Base-by-base conservation (phyloP, 768 basidiomycete species). In the Thelephora ganbajun region DNA sequence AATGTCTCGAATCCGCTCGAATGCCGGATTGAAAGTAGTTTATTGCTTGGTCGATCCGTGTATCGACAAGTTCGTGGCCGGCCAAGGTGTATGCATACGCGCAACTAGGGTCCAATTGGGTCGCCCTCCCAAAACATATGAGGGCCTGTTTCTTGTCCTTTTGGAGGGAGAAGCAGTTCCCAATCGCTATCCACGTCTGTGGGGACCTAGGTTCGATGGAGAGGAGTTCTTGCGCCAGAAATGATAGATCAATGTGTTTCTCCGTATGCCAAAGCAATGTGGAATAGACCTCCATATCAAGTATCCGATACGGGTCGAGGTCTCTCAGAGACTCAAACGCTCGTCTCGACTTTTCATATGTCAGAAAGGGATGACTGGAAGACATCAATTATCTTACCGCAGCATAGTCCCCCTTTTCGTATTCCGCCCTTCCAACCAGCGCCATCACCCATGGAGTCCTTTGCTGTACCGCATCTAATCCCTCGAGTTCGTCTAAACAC, bases 81-180 rank as follows among this genome's bases (percentile, higher is more conserved):
- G 90, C 91, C 50, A 99, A 70, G 19, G 92, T 96, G 69, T 87
- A 94, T 54, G 92, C 91, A 64, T 98, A 98, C 56, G 92, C 91
- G 64, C 87, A 93, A 16, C 77, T 73, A 14, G 90, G 82, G 62
- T 91, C 90, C 61, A 97, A 63, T 63, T 93, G 83, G 18, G 80
- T 77, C 37, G 96, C 96, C 44, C 96, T 80, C 50, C 80, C 75
- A 68, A 99, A 98, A 68, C 92, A 96, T 61, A 86, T 81, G 65
- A 98, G 68, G 14, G 96, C 93, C 59, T 96, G 87, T 45, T 84
- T 70, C 55, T 90, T 83, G 58, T 99, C 93, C 67, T 91, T 92
- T 65, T 94, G 84, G 57, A 96, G 66, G 12, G 91, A 94, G 65
- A 97, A 98, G 56, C 89, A 69, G 67, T 99, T 99, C 46, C 96